Evolutionary conservation across 2,329 filamentous ascomycete genomes (phyloP).

Genomic region (Phialophora expanda): DNA sequence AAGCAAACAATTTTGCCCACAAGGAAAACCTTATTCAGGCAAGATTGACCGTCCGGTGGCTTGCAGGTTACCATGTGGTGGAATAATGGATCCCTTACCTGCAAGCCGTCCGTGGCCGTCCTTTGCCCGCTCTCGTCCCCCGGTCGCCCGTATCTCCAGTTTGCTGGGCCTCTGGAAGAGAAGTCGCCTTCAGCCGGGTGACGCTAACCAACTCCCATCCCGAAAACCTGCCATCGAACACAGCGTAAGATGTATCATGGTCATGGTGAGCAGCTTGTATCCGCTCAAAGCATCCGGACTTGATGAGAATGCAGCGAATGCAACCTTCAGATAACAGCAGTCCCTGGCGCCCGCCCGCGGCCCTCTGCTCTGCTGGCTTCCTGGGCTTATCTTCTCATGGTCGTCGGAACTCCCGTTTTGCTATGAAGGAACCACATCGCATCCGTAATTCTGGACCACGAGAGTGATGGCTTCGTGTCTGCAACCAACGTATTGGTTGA

Average conservation of each 20-base stretch:
- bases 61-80: constrained; percentile 11
- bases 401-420: background rate
- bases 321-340: background rate
- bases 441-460: background rate
- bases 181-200: constrained; percentile 2
- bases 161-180: background rate
- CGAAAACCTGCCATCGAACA: background rate
- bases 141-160: background rate
- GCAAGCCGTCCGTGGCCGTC: constrained; percentile 9
- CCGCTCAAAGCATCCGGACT: constrained; percentile 9
- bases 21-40: constrained; percentile 10
- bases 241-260: constrained; percentile 22
- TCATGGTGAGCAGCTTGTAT: background rate
- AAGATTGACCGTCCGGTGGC: constrained; percentile 4
- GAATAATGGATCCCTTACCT: background rate
- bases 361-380: background rate
- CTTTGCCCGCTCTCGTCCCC: background rate
- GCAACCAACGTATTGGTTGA: background rate
- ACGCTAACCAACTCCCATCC: background rate
- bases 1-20: constrained; percentile 12
- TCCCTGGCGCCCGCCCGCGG: background rate
- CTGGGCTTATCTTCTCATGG: background rate
- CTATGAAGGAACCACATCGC: background rate
- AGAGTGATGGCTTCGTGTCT: background rate
- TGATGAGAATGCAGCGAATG: constrained; percentile 5